Percentiles rank a stretch among this genome's conserved stretches.
Conservation (phyloP, 2,329 filamentous ascomycete genomes). For the Aspergillus floridensis region DNA sequence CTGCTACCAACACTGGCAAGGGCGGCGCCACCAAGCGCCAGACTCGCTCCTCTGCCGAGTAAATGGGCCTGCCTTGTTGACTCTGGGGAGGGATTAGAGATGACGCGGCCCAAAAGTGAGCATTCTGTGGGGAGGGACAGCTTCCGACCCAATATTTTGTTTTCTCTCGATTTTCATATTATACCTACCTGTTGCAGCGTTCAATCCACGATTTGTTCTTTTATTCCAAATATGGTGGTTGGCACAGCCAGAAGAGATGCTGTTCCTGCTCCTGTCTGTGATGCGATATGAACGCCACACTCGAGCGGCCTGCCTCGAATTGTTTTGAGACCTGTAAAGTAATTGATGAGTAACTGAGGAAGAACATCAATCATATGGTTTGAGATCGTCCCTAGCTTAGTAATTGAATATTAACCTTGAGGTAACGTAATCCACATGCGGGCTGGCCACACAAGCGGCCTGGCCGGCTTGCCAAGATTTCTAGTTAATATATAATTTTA, state of each 20-base stretch:
- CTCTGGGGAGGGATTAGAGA: background rate
- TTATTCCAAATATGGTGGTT: background rate
- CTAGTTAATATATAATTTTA: no score
- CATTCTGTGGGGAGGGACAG: background rate
- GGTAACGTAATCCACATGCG: no score
- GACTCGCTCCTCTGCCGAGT: slow-evolving; percentile 46
- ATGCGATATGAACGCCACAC: background rate
- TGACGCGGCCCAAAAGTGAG: background rate
- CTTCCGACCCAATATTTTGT: background rate
- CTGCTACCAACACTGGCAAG: slow-evolving; percentile 73
- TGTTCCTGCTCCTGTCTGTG: background rate
- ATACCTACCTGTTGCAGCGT: slow-evolving; percentile 11
- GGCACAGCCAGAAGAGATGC: background rate
- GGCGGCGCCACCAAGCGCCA: slow-evolving; percentile 61
- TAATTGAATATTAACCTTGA: background rate
- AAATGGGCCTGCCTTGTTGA: slow-evolving; percentile 16
- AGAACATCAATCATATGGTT: background rate
- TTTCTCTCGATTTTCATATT: slow-evolving; percentile 1
- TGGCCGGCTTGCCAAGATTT: no score
- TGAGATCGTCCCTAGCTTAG: background rate
- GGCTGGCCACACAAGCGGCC: no score
- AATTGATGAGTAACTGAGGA: background rate
- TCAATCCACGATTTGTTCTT: slow-evolving; percentile 8
- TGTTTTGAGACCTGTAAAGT: slow-evolving; percentile 4
- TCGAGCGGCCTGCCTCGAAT: background rate